A percentile compares a stretch with the other conserved stretches of the same genome.
Conservation (phyloP, 2,329 filamentous ascomycete species). For the Claviceps humidiphila region DNA sequence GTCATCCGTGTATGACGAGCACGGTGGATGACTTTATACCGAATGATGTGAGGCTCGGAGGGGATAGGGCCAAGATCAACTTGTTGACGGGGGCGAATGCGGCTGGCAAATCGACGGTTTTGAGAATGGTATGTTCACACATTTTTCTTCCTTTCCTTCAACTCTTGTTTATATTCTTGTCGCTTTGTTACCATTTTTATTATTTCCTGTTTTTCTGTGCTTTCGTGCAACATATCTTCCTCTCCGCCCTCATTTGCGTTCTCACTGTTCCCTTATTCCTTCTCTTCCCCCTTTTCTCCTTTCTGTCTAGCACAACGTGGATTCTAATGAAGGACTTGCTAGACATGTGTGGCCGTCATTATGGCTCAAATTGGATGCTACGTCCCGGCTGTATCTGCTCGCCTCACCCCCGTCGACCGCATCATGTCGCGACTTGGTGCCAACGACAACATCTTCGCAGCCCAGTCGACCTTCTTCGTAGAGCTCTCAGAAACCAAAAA, state of each 20-base stretch:
- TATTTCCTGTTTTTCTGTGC: not conserved
- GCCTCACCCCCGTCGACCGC: slow-evolving; percentile 79
- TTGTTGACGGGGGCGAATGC: slow-evolving; percentile 93
- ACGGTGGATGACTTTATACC: slow-evolving; percentile 91
- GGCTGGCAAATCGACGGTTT: slow-evolving; percentile 89
- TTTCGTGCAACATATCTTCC: not conserved
- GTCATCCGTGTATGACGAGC: slow-evolving; percentile 88
- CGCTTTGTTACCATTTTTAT: not conserved
- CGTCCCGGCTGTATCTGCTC: slow-evolving; percentile 70
- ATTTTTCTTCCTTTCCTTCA: not conserved
- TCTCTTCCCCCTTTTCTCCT: not conserved
- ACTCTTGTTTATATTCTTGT: slow-evolving; percentile 14
- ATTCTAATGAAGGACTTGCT: not conserved
- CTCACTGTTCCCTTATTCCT: no score
- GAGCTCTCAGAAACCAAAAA: slow-evolving; percentile 97
- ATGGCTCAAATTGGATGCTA: slow-evolving; percentile 95
- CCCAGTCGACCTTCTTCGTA: slow-evolving; percentile 96
- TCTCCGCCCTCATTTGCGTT: no score
- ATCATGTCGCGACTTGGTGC: slow-evolving; percentile 98
- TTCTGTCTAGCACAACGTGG: not conserved
- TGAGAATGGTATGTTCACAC: slow-evolving; percentile 63
- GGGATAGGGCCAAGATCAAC: slow-evolving; percentile 68
- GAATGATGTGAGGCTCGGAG: slow-evolving; percentile 82
- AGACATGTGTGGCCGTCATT: slow-evolving; percentile 92
- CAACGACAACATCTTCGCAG: slow-evolving; percentile 97